Evolutionary conservation across 495 filamentous ascomycete species (phyloP).

Genomic region (Penicillium coprophilum): DNA sequence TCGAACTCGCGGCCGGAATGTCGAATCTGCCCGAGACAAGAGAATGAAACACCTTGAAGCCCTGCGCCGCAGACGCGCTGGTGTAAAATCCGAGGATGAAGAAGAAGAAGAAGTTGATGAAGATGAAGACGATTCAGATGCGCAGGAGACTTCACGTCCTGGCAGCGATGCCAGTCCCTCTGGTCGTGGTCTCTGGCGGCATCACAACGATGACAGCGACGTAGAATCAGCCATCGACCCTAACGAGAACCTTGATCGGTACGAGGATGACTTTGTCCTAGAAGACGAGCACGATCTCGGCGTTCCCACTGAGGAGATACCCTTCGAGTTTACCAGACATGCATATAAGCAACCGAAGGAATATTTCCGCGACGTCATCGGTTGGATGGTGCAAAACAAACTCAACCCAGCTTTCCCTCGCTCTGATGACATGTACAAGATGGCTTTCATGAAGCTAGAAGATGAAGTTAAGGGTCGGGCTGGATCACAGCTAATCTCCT

Average conservation of each 20-base stretch:
- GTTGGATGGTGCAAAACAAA: conserved; percentile 79
- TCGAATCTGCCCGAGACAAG: conserved; percentile 44
- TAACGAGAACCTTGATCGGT: conserved; percentile 53
- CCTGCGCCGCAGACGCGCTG: conserved; percentile 57
- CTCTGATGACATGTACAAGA: conserved; percentile 61
- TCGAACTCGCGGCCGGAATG: conserved; percentile 42
- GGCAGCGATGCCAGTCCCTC: not conserved
- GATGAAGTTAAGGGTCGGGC: conserved; percentile 68
- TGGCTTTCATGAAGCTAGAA: conserved; percentile 74
- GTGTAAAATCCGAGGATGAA: conserved; percentile 45
- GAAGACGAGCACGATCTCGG: conserved; percentile 67
- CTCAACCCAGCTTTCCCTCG: conserved; percentile 73
- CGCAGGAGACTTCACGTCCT: conserved; percentile 9
- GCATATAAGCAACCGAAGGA: conserved; percentile 68
- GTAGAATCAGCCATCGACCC: conserved; percentile 36
- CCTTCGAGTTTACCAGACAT: conserved; percentile 68
- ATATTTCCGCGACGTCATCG: conserved; percentile 74
- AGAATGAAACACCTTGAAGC: conserved; percentile 52
- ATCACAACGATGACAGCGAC: conserved; percentile 30
- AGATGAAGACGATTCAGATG: not conserved
- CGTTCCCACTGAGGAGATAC: conserved; percentile 60
- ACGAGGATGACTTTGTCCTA: conserved; percentile 70
- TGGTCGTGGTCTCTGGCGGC: not conserved
- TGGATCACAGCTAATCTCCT: conserved; percentile 68
- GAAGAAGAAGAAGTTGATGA: conserved; percentile 24